These are phyloP conservation scores for Ceratocystis colombiana DNA, from an alignment of 2,329 filamentous ascomycete species.

Conservation along the genomic window DNA sequence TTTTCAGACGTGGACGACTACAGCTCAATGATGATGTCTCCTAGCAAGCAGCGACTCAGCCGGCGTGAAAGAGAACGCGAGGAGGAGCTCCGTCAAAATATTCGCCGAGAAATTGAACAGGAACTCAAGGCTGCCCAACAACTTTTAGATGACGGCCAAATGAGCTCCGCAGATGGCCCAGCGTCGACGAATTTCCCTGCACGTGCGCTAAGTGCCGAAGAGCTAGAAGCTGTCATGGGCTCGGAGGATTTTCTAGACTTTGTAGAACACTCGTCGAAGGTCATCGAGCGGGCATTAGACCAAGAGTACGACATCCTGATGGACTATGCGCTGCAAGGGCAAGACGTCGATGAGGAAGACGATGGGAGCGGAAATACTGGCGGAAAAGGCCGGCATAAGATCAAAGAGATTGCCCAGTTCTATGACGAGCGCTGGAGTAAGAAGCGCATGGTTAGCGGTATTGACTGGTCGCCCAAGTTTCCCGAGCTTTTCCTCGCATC, in stretches of 20 bases:
- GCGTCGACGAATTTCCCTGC: conserved; percentile 55
- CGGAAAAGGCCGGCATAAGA: conserved; percentile 60
- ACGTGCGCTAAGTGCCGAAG: conserved; percentile 69
- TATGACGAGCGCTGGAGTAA: conserved; percentile 94
- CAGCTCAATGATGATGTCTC: conserved; percentile 45
- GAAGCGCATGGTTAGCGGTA: conserved; percentile 91
- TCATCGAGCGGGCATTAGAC: conserved; percentile 89
- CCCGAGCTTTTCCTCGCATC: conserved; percentile 85
- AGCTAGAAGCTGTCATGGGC: conserved; percentile 78
- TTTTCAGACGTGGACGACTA: conserved; percentile 52
- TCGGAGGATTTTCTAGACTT: conserved; percentile 94
- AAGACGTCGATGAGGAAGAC: conserved; percentile 70
- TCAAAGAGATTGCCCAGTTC: conserved; percentile 86
- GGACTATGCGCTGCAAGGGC: conserved; percentile 77
- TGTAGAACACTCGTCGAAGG: conserved; percentile 88
- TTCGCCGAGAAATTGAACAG: conserved; percentile 84
- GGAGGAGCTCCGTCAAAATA: conserved; percentile 75
- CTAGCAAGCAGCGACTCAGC: conserved; percentile 60
- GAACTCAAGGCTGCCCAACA: conserved; percentile 68
- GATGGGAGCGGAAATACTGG: conserved; percentile 61
- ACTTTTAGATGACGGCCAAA: conserved; percentile 43
- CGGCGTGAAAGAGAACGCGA: conserved; percentile 71
- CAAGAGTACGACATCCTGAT: conserved; percentile 93
- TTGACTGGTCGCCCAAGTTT: conserved; percentile 93
- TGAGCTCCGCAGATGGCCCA: conserved; percentile 31